Evolutionary conservation across 176 grass and related monocot species (phyloP).

Genomic region (Thinopyrum elongatum): DNA sequence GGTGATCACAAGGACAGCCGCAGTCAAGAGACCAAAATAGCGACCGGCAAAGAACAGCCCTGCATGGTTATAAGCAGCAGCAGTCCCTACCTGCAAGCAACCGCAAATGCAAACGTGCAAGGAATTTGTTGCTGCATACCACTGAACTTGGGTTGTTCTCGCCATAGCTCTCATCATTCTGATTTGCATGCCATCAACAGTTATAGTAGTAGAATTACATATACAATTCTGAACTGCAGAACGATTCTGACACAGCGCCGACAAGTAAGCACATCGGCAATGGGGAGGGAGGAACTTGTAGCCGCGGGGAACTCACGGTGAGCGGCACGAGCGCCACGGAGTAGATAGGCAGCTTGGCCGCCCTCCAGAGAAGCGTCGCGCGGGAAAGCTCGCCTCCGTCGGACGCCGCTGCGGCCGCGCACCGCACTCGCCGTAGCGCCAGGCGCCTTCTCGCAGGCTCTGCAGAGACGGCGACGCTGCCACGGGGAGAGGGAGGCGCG

Average conservation of each 20-base stretch:
- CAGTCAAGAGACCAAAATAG: slow-evolving; percentile 56
- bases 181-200: not conserved
- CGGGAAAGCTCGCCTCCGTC: slow-evolving; percentile 28
- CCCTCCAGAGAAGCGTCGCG: slow-evolving; percentile 75
- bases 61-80: slow-evolving; percentile 59
- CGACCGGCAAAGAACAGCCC: slow-evolving; percentile 60
- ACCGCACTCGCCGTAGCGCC: not conserved
- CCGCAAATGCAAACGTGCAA: not conserved
- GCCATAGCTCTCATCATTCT: not conserved
- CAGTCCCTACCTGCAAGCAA: slow-evolving; percentile 50
- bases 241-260: too few species aligned
- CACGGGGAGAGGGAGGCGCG: not conserved
- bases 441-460: not conserved
- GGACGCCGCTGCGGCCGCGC: slow-evolving; percentile 9
- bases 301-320: slow-evolving; percentile 37
- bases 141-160: not conserved
- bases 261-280: too few species aligned
- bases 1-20: slow-evolving; percentile 72
- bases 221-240: not conserved
- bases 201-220: too few species aligned
- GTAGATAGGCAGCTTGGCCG: slow-evolving; percentile 84
- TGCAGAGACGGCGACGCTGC: not conserved
- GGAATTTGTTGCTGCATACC: not conserved
- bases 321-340: slow-evolving; percentile 77
- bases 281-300: not conserved